Base-by-base conservation (phyloP, 495 filamentous ascomycete genomes). In the Neurospora pannonica region DNA sequence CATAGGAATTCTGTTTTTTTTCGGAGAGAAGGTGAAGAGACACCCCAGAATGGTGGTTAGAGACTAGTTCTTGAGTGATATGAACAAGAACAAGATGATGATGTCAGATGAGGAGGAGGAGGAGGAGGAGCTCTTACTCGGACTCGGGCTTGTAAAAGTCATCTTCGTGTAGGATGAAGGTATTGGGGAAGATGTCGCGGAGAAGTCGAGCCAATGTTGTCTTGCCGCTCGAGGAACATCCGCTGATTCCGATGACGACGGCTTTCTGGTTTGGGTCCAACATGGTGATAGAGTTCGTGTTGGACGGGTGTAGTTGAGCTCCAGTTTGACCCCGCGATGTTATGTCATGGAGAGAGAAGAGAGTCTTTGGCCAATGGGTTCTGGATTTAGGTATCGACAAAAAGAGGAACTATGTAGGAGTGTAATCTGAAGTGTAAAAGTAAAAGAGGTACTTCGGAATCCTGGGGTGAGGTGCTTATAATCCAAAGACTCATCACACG, bases 121-220 rank as follows among this genome's bases (percentile, higher is more conserved):
- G 11, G 38, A 38, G 42, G 21, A 15, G 78, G n/a, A n/a, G n/a
- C n/a, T n/a, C 84, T 77, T 76, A 91, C 89, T 91, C 84, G n/a
- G 87, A 80, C 78, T 98, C 94, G 2, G 92, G 79, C 43, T 87
- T 88, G 81, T 94, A 98, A 80, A 97, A 98, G 81, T 98, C 95
- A 83, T 98, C 95, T 80, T 96, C 89, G 80, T 97, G 94, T 48
- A 98, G 86, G 75, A 97, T 92, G 76, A 93, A 94, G 3, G 90
- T 89, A 71, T 85, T 82, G 10, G 89, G 87, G 75, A 97, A 93
- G 74, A 94, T 88, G 69, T 88, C 86, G 71, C 91, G 90, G 10
- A 97, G 85, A 11, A 95, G 86, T 4, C 93, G 86, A 48, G 92
- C 89, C 17, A 94, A 85, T 62, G 93, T 94, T 17, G 92, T 95